Evolutionary conservation across 169 alveolate species (phyloP), one percentile per base, ranked within the genome.

Genomic region (Plasmodium yoelii): DNA sequence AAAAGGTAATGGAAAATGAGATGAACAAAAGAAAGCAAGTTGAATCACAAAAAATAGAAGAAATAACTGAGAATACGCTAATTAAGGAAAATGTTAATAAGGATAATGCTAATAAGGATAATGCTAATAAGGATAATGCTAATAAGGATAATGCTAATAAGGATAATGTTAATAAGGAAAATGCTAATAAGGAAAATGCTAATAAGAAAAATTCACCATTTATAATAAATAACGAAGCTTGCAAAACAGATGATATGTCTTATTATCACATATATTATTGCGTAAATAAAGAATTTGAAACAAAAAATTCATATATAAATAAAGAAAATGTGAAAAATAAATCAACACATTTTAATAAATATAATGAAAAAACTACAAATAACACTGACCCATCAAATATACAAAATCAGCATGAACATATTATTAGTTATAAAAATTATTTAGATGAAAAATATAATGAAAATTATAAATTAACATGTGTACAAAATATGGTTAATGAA

Each of bases 401-500:
- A 34, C 42, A 34, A 34, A 34, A 34, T 34, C 42, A 34, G 42
- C 6, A 34, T 34, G 42, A 59, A 24, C n/a, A 6, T 10, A 39
- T 26, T 13, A 26, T 18, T 24, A 51, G 24, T 13, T 24, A 55
- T 8, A 26, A 71, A 55, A 18, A 34, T 15, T 24, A 6, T 39
- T 7, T 9, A 46, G 39, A 24, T 24, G 13, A 26, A 47, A 15
- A 55, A 5, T 15, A 49, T 10, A 42, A 44, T 5, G 56, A 63
- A 22, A 47, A 19, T 5, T 15, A 42, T 46, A 47, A 55, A 4
- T 10, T 53, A 47, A 1, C 55, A 13, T 26, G 56, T 44, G 9
- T 10, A 1, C 19, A 56, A 22, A 34, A 34, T 77, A 64, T 77
- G 60, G n/a, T 77, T 18, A 51, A 47, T 6, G 89, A 77, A 65